A percentile compares a stretch with the other conserved stretches of the same genome.
Conservation (phyloP, 169 alveolate genomes). For the Sarcocystis neurona region DNA sequence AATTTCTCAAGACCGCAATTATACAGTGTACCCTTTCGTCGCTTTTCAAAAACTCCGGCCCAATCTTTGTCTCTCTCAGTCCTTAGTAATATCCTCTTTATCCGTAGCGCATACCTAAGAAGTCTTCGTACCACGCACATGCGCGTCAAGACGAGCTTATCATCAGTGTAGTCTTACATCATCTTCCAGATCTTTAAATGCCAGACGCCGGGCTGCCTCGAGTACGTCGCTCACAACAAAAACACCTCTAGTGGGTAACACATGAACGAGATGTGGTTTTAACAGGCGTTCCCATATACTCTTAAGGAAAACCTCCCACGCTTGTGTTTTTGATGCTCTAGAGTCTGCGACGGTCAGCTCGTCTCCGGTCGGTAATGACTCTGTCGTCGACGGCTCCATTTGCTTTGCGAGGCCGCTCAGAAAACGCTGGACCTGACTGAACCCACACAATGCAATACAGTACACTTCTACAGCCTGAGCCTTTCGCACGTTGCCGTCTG, state of each 20-base stretch:
- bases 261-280: not conserved
- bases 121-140: no score
- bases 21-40: no score
- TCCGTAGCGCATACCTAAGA: no score
- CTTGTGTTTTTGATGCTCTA: not conserved
- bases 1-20: no score
- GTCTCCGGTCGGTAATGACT: not conserved
- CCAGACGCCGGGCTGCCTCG: constrained; percentile 18
- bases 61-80: no score
- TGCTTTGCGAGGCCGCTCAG: constrained; percentile 19
- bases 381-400: constrained; percentile 14
- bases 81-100: no score
- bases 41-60: no score
- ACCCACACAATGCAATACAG: not conserved
- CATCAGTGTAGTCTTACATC: not conserved
- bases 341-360: not conserved
- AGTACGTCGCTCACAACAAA: not conserved
- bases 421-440: constrained; percentile 18
- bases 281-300: not conserved
- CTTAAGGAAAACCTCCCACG: not conserved
- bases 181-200: not conserved
- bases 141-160: no score
- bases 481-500: no score
- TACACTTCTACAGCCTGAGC: no score
- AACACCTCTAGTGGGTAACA: constrained; percentile 4